phyloP scores from a whole-genome alignment of 2,329 filamentous ascomycete genomes.

The Bisporella sp. region DNA sequence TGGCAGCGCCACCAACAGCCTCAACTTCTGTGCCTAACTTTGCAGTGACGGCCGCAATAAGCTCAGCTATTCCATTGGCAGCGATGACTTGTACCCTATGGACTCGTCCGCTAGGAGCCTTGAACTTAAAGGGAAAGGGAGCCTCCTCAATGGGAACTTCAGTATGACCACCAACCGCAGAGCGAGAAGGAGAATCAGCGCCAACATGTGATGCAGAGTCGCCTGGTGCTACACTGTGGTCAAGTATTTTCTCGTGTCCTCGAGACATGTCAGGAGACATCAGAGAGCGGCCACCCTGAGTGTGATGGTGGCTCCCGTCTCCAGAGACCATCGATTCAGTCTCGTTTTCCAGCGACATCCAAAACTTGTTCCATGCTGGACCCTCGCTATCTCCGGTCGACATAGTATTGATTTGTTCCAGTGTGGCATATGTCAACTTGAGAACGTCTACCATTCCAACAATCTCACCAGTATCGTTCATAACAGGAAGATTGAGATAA shows the following conservation, averaged over 20 bases:
- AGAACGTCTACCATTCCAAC: slow-evolving; percentile 99
- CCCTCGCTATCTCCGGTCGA: slow-evolving; percentile 81
- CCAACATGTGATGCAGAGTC: slow-evolving; percentile 94
- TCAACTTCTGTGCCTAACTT: slow-evolving; percentile 85
- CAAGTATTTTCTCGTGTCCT: slow-evolving; percentile 53
- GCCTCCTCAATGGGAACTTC: slow-evolving; percentile 57
- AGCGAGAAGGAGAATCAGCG: slow-evolving; percentile 67
- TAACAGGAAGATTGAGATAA: slow-evolving; percentile 95
- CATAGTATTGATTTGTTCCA: slow-evolving; percentile 98
- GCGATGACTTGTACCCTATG: slow-evolving; percentile 84
- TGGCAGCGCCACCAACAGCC: slow-evolving; percentile 72
- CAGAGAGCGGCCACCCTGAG: slow-evolving; percentile 61
- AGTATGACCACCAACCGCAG: slow-evolving; percentile 45
- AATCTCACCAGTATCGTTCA: slow-evolving; percentile 96
- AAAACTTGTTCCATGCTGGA: slow-evolving; percentile 99
- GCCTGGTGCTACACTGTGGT: slow-evolving; percentile 80
- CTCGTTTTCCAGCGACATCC: slow-evolving; percentile 83
- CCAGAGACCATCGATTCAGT: slow-evolving; percentile 96
- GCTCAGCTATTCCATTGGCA: slow-evolving; percentile 70
- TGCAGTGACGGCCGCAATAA: slow-evolving; percentile 68
- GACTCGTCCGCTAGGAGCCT: slow-evolving; percentile 89
- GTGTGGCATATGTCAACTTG: slow-evolving; percentile 94
- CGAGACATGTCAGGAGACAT: slow-evolving; percentile 74
- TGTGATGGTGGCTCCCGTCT: slow-evolving; percentile 65
- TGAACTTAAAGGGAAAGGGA: slow-evolving; percentile 98